Base-by-base conservation (phyloP, 495 filamentous ascomycete species). In the Daldinia grandis region DNA sequence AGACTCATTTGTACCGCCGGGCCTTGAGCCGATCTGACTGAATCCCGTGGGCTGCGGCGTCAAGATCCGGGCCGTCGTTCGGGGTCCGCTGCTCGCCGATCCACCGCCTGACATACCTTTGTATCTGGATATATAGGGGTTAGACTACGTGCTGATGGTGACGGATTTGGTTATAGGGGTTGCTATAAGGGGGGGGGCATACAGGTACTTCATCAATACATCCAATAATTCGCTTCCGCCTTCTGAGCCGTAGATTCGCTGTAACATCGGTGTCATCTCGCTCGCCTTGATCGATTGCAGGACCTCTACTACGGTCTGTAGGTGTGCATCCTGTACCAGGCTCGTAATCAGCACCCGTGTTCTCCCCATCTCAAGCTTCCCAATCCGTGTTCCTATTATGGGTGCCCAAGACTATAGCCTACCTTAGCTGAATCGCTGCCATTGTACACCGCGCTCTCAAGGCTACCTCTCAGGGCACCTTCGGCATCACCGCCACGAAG, bases 211-310 rank as follows among this genome's bases (percentile, higher is more conserved):
- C 88, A 91, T 92, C 72, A 93, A 80, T 19, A 88, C 87, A 72
- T 93, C 91, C 68, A 92, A 74, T 5, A 83, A 79, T 80, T 96
- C 94, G 57, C 87, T 85, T 0, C 94, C 93, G 44, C 90, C 90
- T 42, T 89, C 83, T 3, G 87, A 86, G 15, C 77, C 79, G 76
- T 92, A 94, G 66, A 97, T 91, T 14, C 90, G 85, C 77, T 88
- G 87, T 57, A 97, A 81, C 75, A 97, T 88, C 1, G 91, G 90
- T 31, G 90, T 90, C 93, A 97, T 97, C 73, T 97, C 94, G 53
- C 90, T 89, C 77, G 93, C 92, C 68, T 93, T 92, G 77, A 96
- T 97, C 9, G 91, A 92, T 79, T 96, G 93, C 65, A 97, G 83
- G 40, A 96, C 93, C 79, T 97, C 94, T 35, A 90, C 88, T 8